Evolutionary conservation across 192 early-diverging fungal species (phyloP), one percentile per base, ranked within the genome.

Genomic region (Funneliformis geosporum): DNA sequence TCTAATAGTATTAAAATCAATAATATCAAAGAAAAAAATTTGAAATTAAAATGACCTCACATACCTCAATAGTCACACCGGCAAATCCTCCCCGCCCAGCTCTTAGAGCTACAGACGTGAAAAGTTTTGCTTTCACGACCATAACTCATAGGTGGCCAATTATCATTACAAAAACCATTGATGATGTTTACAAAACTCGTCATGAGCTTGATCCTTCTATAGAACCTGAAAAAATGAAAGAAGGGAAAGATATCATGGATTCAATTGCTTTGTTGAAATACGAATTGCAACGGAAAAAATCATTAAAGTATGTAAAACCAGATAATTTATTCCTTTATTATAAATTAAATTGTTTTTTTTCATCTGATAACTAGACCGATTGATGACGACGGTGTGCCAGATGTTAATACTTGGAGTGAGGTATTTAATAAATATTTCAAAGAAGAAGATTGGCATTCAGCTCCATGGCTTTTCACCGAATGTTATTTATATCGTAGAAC

Each of bases 391-490:
- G 85, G 78, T 2, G 46, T 85, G 4, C 65, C 85, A 2, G 95
- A 95, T 82, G 83, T 86, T 9, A 80, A 76, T 8, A 76, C 80
- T 44, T 97, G 95, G 94, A 95, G 94, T 83, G 25, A 82, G 4
- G 82, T 90, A 25, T 80, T 94, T 21, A 81, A 69, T 16, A 83
- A 50, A 18, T 84, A 90, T 78, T 93, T 93, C 62, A 59, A 84
- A 14, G 73, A 66, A 9, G 83, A 80, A 10, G 91, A 92, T 6
- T 96, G 95, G 94, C 94, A 90, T 84, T 83, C 86, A 16, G 86
- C 90, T 7, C 86, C 95, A 8, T 98, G 95, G 91, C 86, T 98
- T 6, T 92, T 94, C 69, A 86, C 88, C 75, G 96, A 98, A 83
- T 93, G 95, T 79, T 95, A 93, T 78, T 86, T 98, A 83, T 95